Conservation (phyloP, 78 protist genomes). For the Chrysochromulina parva region DNA sequence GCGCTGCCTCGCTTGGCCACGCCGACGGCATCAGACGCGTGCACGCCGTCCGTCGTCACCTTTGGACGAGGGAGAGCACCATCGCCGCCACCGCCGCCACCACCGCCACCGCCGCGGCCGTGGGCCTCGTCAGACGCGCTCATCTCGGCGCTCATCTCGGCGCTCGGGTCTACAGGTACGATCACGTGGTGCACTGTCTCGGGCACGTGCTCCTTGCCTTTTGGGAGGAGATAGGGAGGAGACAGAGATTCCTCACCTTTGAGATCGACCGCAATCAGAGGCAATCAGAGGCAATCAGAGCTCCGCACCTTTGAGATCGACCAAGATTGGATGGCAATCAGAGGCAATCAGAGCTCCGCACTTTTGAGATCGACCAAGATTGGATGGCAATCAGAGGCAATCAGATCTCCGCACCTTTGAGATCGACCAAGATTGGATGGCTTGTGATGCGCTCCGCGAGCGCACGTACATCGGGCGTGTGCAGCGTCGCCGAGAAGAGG, state of each 20-base stretch:
- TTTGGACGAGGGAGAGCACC: too few relatives aligned
- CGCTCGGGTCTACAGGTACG: neutral
- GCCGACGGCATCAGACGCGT: neutral
- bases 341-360: too few relatives aligned
- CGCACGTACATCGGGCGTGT: conserved; percentile 50
- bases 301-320: conserved; percentile 89
- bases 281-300: too few relatives aligned
- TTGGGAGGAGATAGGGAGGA: too few relatives aligned
- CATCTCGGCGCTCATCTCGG: neutral
- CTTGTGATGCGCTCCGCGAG: conserved; percentile 33
- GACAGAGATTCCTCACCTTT: too few relatives aligned
- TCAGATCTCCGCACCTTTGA: too few relatives aligned
- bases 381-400: too few relatives aligned
- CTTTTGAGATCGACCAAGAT: conserved; percentile 90
- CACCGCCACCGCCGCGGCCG: too few relatives aligned
- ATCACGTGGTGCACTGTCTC: conserved; percentile 61
- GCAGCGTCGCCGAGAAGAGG: conserved; percentile 87
- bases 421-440: conserved; percentile 86
- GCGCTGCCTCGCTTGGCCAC: too few relatives aligned
- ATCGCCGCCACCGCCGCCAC: too few relatives aligned
- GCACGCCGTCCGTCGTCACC: conserved; percentile 65
- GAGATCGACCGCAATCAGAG: too few relatives aligned
- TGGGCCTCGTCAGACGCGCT: too few relatives aligned
- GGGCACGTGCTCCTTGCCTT: conserved; percentile 82
- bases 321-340: conserved; percentile 74